Conservation (phyloP, 352 stramenopile species). For the Blastocystis sp. region DNA sequence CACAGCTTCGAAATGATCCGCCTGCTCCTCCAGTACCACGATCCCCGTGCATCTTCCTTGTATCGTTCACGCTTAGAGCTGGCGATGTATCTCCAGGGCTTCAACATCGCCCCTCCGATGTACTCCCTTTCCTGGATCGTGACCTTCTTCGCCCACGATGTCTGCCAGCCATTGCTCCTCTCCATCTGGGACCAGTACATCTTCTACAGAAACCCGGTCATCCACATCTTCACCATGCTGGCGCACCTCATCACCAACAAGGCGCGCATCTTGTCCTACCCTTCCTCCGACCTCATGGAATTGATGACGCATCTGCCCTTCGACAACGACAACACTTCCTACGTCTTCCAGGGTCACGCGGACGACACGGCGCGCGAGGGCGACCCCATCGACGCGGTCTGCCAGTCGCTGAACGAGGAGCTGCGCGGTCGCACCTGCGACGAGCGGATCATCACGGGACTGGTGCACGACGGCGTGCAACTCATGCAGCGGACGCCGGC, state of each 20-base stretch:
- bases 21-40: constrained; percentile 65
- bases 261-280: constrained; percentile 45
- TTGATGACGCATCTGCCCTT: constrained; percentile 69
- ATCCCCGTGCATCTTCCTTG: constrained; percentile 19
- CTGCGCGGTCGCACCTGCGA: background rate
- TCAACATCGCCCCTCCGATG: constrained; percentile 27
- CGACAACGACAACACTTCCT: constrained; percentile 32
- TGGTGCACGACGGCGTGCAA: constrained; percentile 20
- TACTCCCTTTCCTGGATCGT: constrained; percentile 67
- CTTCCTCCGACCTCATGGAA: constrained; percentile 19
- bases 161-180: constrained; percentile 38
- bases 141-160: constrained; percentile 63
- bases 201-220: constrained; percentile 63
- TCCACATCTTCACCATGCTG: constrained; percentile 64
- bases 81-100: constrained; percentile 26
- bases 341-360: constrained; percentile 11
- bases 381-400: background rate
- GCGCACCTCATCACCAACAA: constrained; percentile 64
- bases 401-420: background rate
- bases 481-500: constrained; percentile 54
- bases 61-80: constrained; percentile 17
- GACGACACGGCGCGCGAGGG: background rate
- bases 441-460: constrained; percentile 24
- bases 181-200: constrained; percentile 69
- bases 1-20: constrained; percentile 68